These are phyloP conservation scores for Irpex lacteus DNA, from an alignment of 1,284 basidiomycete genomes.

Conservation along the genomic window DNA sequence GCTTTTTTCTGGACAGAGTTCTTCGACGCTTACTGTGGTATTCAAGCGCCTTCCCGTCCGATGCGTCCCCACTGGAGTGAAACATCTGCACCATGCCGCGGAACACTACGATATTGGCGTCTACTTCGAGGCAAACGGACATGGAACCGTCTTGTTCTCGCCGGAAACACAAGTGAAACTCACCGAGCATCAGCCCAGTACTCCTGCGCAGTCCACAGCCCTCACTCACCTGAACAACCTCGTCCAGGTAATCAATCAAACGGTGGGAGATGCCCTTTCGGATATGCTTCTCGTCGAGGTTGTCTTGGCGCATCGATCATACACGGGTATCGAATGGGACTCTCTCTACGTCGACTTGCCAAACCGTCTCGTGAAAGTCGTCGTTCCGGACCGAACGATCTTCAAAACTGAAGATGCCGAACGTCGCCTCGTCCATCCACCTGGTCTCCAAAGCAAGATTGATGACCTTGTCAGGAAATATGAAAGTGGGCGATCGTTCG, in stretches of 20 bases:
- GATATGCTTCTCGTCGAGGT: conserved; percentile 96
- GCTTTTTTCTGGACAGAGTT: conserved; percentile 17
- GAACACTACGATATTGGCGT: conserved; percentile 93
- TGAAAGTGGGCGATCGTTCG: conserved; percentile 88
- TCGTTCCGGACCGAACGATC: conserved; percentile 78
- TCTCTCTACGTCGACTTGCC: conserved; percentile 92
- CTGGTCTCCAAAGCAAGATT: conserved; percentile 82
- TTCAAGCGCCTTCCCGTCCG: conserved; percentile 85
- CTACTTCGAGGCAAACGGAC: conserved; percentile 99
- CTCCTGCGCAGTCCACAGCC: conserved; percentile 78
- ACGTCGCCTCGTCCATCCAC: conserved; percentile 79
- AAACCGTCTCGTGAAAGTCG: conserved; percentile 95
- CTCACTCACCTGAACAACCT: conserved; percentile 77
- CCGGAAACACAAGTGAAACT: conserved; percentile 63
- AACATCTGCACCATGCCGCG: conserved; percentile 97
- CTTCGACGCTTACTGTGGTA: conserved; percentile 1
- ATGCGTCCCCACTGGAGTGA: conserved; percentile 97
- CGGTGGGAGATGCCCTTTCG: conserved; percentile 95
- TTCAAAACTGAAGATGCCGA: conserved; percentile 97
- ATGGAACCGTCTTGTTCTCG: conserved; percentile 97
- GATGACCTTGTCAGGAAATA: conserved; percentile 83
- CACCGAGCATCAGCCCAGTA: conserved; percentile 64
- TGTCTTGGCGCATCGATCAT: conserved; percentile 86
- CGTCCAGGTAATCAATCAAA: conserved; percentile 92
- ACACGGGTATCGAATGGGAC: conserved; percentile 89